A percentile compares a stretch with the other conserved stretches of the same genome.
Conservation (phyloP, 352 stramenopile species). For the Pythium monospermum region DNA sequence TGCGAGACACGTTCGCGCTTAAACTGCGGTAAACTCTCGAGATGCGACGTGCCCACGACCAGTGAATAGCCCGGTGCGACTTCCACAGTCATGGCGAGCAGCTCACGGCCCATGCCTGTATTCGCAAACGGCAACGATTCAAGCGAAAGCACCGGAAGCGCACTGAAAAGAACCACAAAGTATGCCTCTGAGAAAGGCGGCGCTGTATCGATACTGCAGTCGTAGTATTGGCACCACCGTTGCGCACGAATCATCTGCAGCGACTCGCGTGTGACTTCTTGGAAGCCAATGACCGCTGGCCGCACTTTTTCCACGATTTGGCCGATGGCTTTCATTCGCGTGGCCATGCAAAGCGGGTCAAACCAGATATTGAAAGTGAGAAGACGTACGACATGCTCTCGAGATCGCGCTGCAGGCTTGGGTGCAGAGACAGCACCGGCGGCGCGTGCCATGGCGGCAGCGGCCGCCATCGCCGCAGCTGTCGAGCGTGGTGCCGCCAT, state of each 20-base stretch:
- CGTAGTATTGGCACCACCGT: conserved; percentile 62
- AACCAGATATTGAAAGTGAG: conserved; percentile 80
- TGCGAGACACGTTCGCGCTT: conserved; percentile 37
- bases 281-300: conserved; percentile 66
- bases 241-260: conserved; percentile 55
- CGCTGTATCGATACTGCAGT: conserved; percentile 68
- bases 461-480: conserved; percentile 14
- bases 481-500: conserved; percentile 4
- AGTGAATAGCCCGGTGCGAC: conserved; percentile 38
- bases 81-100: conserved; percentile 55
- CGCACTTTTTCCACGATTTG: conserved; percentile 40
- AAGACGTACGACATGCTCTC: conserved; percentile 36
- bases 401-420: neutral
- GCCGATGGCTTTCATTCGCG: conserved; percentile 63
- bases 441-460: conserved; percentile 19
- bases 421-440: neutral
- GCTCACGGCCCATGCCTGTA: conserved; percentile 67
- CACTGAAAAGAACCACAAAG: conserved; percentile 76
- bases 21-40: conserved; percentile 70
- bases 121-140: conserved; percentile 67
- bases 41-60: conserved; percentile 57
- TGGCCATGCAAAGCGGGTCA: conserved; percentile 45
- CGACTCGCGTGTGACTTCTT: conserved; percentile 66
- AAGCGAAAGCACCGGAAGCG: conserved; percentile 50
- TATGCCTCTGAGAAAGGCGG: conserved; percentile 68